A percentile compares a stretch with the other conserved stretches of the same genome.
Conservation (phyloP, 768 basidiomycete genomes). For the Wakefieldia striispora region DNA sequence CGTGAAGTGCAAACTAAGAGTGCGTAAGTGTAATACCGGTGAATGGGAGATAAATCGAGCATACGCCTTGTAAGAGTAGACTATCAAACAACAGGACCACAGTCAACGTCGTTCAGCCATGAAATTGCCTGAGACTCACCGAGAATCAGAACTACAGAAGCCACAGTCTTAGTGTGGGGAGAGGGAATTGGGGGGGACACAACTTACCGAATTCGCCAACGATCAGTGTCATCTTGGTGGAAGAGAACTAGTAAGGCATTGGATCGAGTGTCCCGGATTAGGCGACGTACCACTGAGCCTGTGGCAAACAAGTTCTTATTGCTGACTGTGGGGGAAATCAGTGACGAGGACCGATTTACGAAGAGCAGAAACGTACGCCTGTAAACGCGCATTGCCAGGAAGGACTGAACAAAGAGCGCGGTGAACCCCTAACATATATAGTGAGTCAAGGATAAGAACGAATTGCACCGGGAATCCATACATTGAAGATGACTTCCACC, state of each 20-base stretch:
- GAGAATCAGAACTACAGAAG: slow-evolving; percentile 31
- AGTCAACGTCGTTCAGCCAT: slow-evolving; percentile 5
- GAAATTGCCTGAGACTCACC: slow-evolving; percentile 24
- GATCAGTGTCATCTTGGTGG: slow-evolving; percentile 32
- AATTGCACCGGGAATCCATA: slow-evolving; percentile 1
- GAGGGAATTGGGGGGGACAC: too few relatives aligned
- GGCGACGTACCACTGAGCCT: slow-evolving; percentile 30
- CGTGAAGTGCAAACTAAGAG: slow-evolving; percentile 35
- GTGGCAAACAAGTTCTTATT: slow-evolving; percentile 46
- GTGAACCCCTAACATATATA: slow-evolving; percentile 38
- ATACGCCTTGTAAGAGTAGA: slow-evolving; percentile 37
- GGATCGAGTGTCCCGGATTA: not conserved
- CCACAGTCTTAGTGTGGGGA: slow-evolving; percentile 7
- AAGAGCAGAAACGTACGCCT: slow-evolving; percentile 34
- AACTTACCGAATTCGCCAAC: slow-evolving; percentile 41
- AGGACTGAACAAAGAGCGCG: slow-evolving; percentile 56
- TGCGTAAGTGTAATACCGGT: not conserved
- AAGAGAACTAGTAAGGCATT: not conserved
- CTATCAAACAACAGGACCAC: slow-evolving; percentile 18
- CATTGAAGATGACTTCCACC: slow-evolving; percentile 57
- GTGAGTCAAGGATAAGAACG: not conserved
- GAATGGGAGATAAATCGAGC: slow-evolving; percentile 13
- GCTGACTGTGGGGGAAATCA: slow-evolving; percentile 40
- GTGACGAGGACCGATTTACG: not conserved
- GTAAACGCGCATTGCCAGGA: slow-evolving; percentile 54